These are phyloP conservation scores for Chenopodium berlandieri DNA, from an alignment of 148 eudicot species.

Conservation along the genomic window DNA sequence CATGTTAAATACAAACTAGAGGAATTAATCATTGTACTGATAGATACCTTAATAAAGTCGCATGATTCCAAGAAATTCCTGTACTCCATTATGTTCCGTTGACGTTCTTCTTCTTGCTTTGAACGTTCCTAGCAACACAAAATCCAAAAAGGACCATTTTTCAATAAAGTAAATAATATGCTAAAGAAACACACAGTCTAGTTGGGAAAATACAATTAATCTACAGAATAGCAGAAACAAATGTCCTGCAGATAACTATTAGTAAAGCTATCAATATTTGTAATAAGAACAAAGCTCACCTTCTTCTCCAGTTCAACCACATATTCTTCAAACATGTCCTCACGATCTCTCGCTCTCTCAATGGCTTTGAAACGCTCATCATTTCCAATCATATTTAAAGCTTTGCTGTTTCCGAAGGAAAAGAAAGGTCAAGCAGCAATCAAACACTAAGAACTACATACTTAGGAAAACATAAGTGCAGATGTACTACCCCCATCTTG, in stretches of 20 bases:
- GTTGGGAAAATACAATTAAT: background rate
- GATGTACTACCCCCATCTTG: constrained; percentile 76
- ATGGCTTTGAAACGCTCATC: constrained; percentile 90
- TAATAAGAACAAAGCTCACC: constrained; percentile 40
- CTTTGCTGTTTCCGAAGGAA: constrained; percentile 55
- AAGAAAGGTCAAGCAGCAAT: constrained; percentile 2
- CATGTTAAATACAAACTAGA: background rate
- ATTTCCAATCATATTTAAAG: constrained; percentile 53
- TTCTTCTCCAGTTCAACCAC: constrained; percentile 63
- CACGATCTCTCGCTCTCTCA: constrained; percentile 80
- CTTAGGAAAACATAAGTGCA: background rate
- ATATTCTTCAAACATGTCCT: constrained; percentile 74
- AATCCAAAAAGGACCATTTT: background rate
- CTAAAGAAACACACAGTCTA: constrained; percentile 6
- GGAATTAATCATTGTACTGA: background rate
- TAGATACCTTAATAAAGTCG: constrained; percentile 82
- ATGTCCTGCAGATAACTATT: background rate
- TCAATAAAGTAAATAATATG: constrained; percentile 2
- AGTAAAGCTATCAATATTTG: background rate
- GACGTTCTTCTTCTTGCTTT: constrained; percentile 76
- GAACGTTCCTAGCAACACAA: constrained; percentile 57
- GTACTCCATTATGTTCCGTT: constrained; percentile 60
- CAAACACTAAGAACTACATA: constrained; percentile 5
- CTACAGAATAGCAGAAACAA: background rate
- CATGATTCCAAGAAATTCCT: constrained; percentile 81